Percentiles rank a stretch among this genome's conserved stretches.
Conservation (phyloP, 2,329 filamentous ascomycete genomes). For the Grosmannia penicillata region DNA sequence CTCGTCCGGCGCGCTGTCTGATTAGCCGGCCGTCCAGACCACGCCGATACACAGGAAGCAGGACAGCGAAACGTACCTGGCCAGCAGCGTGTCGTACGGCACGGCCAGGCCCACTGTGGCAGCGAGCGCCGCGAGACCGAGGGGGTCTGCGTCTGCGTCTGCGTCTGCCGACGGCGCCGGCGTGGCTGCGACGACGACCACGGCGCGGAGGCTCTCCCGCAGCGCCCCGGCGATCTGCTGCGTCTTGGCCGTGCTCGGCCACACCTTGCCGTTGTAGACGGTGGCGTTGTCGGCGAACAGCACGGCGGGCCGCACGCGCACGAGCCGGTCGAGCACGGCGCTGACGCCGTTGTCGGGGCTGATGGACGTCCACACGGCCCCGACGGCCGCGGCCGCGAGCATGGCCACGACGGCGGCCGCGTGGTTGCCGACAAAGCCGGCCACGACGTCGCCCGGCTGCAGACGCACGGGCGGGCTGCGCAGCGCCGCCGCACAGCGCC, state of each 20-base stretch:
- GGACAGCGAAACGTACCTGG: conserved; percentile 13
- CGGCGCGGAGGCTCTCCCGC: conserved; percentile 49
- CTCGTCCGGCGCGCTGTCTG: conserved; percentile 25
- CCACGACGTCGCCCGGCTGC: conserved; percentile 38
- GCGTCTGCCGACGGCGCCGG: conserved; percentile 42
- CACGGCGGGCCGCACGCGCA: conserved; percentile 69
- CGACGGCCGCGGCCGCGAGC: conserved; percentile 67
- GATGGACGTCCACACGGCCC: conserved; percentile 85
- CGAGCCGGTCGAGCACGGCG: conserved; percentile 74
- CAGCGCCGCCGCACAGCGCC: conserved; percentile 56
- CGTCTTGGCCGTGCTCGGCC: conserved; percentile 67
- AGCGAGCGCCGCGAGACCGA: conserved; percentile 26
- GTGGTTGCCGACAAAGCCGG: conserved; percentile 78
- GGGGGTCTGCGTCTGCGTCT: conserved; percentile 11
- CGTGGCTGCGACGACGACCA: conserved; percentile 67
- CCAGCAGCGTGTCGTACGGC: conserved; percentile 31
- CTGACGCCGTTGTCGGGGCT: conserved; percentile 86
- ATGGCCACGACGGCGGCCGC: conserved; percentile 76
- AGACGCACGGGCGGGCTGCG: conserved; percentile 43
- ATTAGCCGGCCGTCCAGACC: too few species aligned
- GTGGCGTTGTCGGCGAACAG: conserved; percentile 81
- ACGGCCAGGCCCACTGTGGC: conserved; percentile 24
- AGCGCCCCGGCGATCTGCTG: conserved; percentile 58
- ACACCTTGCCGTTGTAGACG: conserved; percentile 81
- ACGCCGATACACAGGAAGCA: not conserved